These are phyloP conservation scores for Hypoxylon sp. DNA, from an alignment of 2,329 filamentous ascomycete species.

Conservation along the genomic window DNA sequence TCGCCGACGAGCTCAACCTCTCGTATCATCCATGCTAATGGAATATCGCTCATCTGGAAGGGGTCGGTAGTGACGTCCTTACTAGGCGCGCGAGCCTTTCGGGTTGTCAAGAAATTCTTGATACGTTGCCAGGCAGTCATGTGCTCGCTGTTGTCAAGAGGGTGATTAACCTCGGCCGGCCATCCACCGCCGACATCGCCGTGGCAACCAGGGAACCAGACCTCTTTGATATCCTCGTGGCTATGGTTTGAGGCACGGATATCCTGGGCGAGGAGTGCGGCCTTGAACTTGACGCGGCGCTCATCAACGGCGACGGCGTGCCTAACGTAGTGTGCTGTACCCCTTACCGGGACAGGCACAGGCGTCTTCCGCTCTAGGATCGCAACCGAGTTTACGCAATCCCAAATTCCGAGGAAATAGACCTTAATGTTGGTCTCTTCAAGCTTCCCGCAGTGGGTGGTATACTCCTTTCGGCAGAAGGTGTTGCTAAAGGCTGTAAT, in stretches of 20 bases:
- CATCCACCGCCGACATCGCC: conserved; percentile 69
- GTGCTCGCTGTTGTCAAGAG: conserved; percentile 45
- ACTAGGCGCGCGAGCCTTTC: conserved; percentile 53
- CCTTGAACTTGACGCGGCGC: conserved; percentile 69
- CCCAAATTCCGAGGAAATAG: conserved; percentile 70
- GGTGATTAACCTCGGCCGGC: conserved; percentile 53
- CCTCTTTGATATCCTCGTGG: conserved; percentile 63
- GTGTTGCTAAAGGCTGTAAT: conserved; percentile 64
- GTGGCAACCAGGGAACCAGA: conserved; percentile 70
- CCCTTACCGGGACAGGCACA: conserved; percentile 57
- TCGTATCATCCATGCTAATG: conserved; percentile 67
- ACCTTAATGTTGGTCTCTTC: conserved; percentile 57
- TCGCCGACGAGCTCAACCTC: conserved; percentile 61
- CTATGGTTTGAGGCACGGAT: conserved; percentile 49
- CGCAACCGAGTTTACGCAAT: conserved; percentile 67
- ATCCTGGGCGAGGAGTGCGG: conserved; percentile 63
- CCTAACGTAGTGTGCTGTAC: conserved; percentile 63
- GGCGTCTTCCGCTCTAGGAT: conserved; percentile 58
- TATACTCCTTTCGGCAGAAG: conserved; percentile 60
- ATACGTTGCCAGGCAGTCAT: conserved; percentile 56
- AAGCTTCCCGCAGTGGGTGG: conserved; percentile 21
- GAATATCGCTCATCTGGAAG: conserved; percentile 65
- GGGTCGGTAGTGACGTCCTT: conserved; percentile 54
- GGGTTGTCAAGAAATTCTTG: conserved; percentile 56
- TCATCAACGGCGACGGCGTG: conserved; percentile 69